Evolutionary conservation across 768 basidiomycete species (phyloP).

Genomic region (Kwoniella europaea): DNA sequence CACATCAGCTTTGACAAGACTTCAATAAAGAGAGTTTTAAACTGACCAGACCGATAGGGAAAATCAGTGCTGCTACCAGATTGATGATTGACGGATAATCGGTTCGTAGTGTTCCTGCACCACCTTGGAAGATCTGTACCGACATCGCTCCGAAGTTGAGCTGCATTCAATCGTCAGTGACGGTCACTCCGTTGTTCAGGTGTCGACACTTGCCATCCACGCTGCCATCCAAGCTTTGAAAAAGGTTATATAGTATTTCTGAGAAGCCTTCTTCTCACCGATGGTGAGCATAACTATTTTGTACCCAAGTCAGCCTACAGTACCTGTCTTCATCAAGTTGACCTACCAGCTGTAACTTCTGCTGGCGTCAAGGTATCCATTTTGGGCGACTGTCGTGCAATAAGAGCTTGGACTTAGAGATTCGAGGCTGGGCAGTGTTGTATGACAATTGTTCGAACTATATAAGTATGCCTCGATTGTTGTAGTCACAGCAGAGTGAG

Average conservation of each 20-base stretch:
- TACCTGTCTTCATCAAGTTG: background rate
- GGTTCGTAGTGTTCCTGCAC: conserved; percentile 27
- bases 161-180: background rate
- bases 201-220: conserved; percentile 26
- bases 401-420: background rate
- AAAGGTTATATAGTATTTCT: conserved; percentile 33
- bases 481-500: too few relatives aligned
- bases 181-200: background rate
- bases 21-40: too few relatives aligned
- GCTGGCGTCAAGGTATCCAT: conserved; percentile 34
- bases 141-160: conserved; percentile 33
- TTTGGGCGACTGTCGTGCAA: background rate
- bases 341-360: conserved; percentile 31
- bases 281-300: conserved; percentile 25
- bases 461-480: too few relatives aligned
- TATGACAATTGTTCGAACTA: too few relatives aligned
- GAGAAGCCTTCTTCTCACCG: conserved; percentile 32
- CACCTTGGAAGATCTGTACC: conserved; percentile 31
- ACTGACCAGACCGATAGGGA: conserved; percentile 31
- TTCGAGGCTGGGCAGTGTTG: background rate
- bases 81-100: conserved; percentile 31
- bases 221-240: conserved; percentile 39
- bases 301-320: background rate
- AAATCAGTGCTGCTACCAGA: conserved; percentile 26
- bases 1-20: background rate